These are phyloP conservation scores for Russula olivacea DNA, from an alignment of 768 basidiomycete species.

Conservation along the genomic window DNA sequence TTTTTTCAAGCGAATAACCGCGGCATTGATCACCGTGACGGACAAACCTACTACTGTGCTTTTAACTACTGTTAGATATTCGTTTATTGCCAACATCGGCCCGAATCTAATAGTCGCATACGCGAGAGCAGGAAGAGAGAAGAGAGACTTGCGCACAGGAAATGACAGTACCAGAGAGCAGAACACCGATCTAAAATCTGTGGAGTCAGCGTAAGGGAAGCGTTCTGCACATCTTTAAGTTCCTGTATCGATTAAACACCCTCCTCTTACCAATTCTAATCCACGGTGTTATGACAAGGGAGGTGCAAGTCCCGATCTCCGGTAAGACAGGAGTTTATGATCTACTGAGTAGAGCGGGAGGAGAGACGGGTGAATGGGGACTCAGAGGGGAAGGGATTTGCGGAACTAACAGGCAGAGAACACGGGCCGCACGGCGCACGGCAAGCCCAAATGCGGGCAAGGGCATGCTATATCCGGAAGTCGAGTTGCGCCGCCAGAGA, in stretches of 20 bases:
- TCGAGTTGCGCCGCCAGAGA: not conserved
- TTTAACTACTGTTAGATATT: not conserved
- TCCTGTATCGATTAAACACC: not conserved
- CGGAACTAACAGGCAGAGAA: no score
- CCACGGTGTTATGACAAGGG: not conserved
- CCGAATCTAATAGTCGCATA: not conserved
- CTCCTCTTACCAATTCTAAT: not conserved
- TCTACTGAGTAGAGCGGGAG: not conserved
- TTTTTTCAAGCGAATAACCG: no score
- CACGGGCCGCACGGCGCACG: not conserved
- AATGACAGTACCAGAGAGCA: not conserved
- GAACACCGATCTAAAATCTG: not conserved
- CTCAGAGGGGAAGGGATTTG: no score
- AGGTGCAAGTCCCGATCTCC: not conserved
- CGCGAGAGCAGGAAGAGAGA: not conserved
- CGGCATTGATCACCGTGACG: not conserved
- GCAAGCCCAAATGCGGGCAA: conserved; percentile 10
- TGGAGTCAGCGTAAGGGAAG: no score
- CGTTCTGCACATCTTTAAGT: no score
- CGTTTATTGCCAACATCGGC: not conserved
- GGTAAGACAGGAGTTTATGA: not conserved
- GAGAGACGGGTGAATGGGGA: no score
- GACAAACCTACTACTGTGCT: not conserved
- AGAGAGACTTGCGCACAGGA: not conserved
- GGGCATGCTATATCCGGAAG: conserved; percentile 5